Percentiles rank a stretch among this genome's conserved stretches.
phyloP scores from a whole-genome alignment of 371 early-diverging fungal species.

The Blakeslea trispora region DNA sequence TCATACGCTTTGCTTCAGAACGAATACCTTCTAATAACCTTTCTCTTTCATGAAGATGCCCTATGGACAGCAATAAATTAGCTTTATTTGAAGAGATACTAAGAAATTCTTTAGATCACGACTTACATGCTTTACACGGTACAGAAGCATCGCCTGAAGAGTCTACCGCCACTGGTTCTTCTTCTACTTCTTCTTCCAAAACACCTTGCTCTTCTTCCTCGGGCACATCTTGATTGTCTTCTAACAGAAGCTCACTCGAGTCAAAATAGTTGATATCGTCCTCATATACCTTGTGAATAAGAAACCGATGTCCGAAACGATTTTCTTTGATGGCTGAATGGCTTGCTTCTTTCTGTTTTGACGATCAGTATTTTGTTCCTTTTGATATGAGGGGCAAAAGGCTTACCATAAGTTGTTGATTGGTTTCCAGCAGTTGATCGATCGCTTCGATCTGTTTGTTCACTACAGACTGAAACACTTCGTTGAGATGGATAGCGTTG shows the following conservation, averaged over 20 bases:
- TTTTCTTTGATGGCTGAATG: constrained; percentile 3
- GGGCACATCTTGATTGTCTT: not conserved
- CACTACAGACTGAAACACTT: constrained; percentile 19
- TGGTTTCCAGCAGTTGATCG: constrained; percentile 15
- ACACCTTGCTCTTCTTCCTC: not conserved
- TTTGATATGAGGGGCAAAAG: too few relatives aligned
- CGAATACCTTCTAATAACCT: constrained; percentile 28
- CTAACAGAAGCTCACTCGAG: constrained; percentile 1
- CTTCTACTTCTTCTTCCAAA: not conserved
- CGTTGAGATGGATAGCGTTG: constrained; percentile 26
- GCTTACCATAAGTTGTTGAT: constrained; percentile 20
- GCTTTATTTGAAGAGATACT: too few relatives aligned
- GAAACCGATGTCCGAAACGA: constrained; percentile 5
- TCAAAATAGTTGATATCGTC: constrained; percentile 12
- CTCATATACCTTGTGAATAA: constrained; percentile 10
- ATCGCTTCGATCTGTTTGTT: constrained; percentile 21
- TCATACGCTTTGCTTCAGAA: constrained; percentile 29
- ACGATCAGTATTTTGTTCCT: too few relatives aligned
- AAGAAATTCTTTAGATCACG: too few relatives aligned
- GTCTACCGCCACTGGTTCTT: too few relatives aligned
- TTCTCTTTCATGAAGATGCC: constrained; percentile 30
- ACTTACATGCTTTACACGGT: too few relatives aligned
- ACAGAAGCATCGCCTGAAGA: too few relatives aligned
- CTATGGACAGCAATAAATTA: constrained; percentile 11
- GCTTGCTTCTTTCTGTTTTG: not conserved